A percentile compares a stretch with the other conserved stretches of the same genome.
Evolutionary conservation across 2,329 filamentous ascomycete genomes (phyloP).

Genomic region (Aspergillus texensis): DNA sequence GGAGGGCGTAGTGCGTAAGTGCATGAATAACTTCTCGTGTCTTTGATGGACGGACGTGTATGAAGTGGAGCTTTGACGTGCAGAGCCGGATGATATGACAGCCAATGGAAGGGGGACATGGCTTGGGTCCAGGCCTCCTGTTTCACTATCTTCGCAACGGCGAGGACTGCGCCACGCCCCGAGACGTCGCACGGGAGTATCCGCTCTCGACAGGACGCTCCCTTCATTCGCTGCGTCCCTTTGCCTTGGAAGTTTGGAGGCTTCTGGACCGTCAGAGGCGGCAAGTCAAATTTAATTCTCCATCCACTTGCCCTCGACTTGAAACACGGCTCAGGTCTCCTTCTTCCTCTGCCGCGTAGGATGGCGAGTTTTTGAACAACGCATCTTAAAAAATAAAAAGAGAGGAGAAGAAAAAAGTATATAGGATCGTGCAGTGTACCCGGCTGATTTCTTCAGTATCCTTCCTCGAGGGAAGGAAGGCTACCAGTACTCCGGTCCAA

Average conservation of each 20-base stretch:
- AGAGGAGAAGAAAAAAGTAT: neutral
- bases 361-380: neutral
- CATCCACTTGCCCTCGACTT: neutral
- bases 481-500: neutral
- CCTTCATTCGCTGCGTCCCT: conserved; percentile 4
- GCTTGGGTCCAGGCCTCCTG: conserved; percentile 10
- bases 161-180: conserved; percentile 8
- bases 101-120: neutral
- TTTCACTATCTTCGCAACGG: conserved; percentile 12
- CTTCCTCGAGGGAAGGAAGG: neutral
- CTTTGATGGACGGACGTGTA: neutral
- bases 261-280: conserved; percentile 5
- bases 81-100: neutral
- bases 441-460: neutral
- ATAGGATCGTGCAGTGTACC: neutral
- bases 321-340: neutral
- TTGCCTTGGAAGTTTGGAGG: neutral
- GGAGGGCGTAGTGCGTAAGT: neutral
- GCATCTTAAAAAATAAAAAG: neutral
- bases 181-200: conserved; percentile 13
- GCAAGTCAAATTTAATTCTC: conserved; percentile 5
- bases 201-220: neutral
- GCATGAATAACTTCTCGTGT: neutral
- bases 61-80: neutral
- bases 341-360: neutral